phyloP scores from a whole-genome alignment of 805 yeast genomes.

The Torulaspora quercuum region DNA sequence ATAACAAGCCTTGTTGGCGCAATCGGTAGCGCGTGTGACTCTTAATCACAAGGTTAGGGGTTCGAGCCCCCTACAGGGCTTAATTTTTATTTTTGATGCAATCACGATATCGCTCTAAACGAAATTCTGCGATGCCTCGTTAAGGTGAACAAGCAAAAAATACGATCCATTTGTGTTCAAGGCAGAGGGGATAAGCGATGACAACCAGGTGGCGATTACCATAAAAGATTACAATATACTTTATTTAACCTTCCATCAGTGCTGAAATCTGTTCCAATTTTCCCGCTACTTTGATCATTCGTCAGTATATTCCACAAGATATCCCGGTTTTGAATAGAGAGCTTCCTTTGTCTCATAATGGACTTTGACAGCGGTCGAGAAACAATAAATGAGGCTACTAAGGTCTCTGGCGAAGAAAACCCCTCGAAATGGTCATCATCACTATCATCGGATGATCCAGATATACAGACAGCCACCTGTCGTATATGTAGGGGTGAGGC shows the following conservation, averaged over 20 bases:
- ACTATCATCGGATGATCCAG: slow-evolving; percentile 3
- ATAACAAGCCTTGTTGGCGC: slow-evolving; percentile 36
- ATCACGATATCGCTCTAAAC: slow-evolving; percentile 1
- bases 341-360: slow-evolving; percentile 1
- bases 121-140: too few species aligned
- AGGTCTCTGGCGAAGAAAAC: too few species aligned
- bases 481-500: slow-evolving; percentile 93
- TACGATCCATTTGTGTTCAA: slow-evolving; percentile 8
- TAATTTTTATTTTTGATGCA: slow-evolving; percentile 12
- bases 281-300: too few species aligned
- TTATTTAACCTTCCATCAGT: too few species aligned
- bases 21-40: slow-evolving; percentile 39
- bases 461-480: slow-evolving; percentile 46
- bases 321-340: too few species aligned
- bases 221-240: slow-evolving; percentile 1
- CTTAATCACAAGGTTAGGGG: slow-evolving; percentile 39
- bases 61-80: slow-evolving; percentile 40
- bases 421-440: too few species aligned
- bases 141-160: too few species aligned
- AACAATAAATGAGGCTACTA: slow-evolving; percentile 1
- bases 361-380: slow-evolving; percentile 7
- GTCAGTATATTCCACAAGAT: too few species aligned
- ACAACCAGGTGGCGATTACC: slow-evolving; percentile 7
- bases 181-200: slow-evolving; percentile 7
- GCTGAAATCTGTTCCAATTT: too few species aligned